Conservation (phyloP, 805 yeast species). For the Sugiyamaella mastotermitis region DNA sequence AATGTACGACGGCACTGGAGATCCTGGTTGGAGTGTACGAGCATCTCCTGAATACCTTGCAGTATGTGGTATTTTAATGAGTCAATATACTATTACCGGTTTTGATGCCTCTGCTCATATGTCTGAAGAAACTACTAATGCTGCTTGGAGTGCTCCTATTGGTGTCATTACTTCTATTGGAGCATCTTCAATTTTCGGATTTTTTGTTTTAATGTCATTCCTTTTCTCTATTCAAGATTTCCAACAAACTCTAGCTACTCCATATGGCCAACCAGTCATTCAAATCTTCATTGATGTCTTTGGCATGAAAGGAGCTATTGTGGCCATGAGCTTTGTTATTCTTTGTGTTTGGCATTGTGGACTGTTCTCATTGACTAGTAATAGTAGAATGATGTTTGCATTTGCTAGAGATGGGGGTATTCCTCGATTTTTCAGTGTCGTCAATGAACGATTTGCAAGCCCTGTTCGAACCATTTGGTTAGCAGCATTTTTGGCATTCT, state of each 20-base stretch:
- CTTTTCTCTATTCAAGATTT: constrained; percentile 47
- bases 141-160: constrained; percentile 56
- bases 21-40: constrained; percentile 30
- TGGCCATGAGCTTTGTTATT: constrained; percentile 13
- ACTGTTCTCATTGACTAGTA: constrained; percentile 24
- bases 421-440: constrained; percentile 54
- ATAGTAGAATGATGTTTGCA: constrained; percentile 59
- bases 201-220: constrained; percentile 45
- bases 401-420: constrained; percentile 73
- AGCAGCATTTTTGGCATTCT: constrained; percentile 43
- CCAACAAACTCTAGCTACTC: constrained; percentile 28
- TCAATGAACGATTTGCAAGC: constrained; percentile 47
- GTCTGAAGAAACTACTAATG: constrained; percentile 64
- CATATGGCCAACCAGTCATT: constrained; percentile 44
- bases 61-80: constrained; percentile 17
- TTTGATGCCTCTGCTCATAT: constrained; percentile 70
- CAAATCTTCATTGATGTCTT: constrained; percentile 34
- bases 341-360: constrained; percentile 21
- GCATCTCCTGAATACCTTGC: constrained; percentile 22
- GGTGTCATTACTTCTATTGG: constrained; percentile 57
- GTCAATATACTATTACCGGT: constrained; percentile 65
- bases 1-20: constrained; percentile 32
- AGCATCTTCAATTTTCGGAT: constrained; percentile 54
- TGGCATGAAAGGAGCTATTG: constrained; percentile 18
- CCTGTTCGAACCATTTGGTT: constrained; percentile 59